These are phyloP conservation scores for Beta vulgaris DNA, from an alignment of 148 eudicot genomes.

Conservation along the genomic window DNA sequence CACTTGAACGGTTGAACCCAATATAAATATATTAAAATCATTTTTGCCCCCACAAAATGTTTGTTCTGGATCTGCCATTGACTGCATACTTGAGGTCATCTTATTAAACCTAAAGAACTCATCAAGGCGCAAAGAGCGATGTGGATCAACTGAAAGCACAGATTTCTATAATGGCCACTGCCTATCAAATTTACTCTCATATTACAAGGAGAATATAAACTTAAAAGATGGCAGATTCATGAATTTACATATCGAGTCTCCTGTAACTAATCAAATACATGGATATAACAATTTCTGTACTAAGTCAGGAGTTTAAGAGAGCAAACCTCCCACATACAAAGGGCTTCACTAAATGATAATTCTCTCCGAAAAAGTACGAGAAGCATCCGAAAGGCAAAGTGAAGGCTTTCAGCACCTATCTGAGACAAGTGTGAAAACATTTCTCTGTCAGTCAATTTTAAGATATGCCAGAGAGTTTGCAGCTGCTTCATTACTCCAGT, in stretches of 20 bases:
- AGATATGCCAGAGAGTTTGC: conserved; percentile 80
- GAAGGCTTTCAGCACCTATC: conserved; percentile 98
- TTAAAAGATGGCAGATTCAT: neutral
- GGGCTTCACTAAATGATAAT: conserved; percentile 86
- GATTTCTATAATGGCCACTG: neutral
- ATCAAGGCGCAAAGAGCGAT: neutral
- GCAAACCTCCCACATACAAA: conserved; percentile 99
- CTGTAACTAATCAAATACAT: neutral
- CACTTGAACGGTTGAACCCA: too few species aligned
- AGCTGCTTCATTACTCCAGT: conserved; percentile 98
- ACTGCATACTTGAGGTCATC: neutral
- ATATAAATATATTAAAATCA: too few species aligned
- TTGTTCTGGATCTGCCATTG: too few species aligned
- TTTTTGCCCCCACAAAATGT: too few species aligned
- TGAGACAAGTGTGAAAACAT: conserved; percentile 82
- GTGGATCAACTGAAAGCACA: neutral
- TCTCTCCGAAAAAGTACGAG: conserved; percentile 95
- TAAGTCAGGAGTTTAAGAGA: conserved; percentile 22
- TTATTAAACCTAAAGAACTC: neutral
- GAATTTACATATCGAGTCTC: neutral
- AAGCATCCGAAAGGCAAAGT: conserved; percentile 97
- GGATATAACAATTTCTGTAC: neutral
- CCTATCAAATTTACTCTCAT: neutral
- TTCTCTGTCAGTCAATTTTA: conserved; percentile 79
- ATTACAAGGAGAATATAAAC: neutral